Evolutionary conservation across 2,329 filamentous ascomycete genomes (phyloP), one percentile per base, ranked within the genome.

Genomic region (Trichoderma aggressivum): DNA sequence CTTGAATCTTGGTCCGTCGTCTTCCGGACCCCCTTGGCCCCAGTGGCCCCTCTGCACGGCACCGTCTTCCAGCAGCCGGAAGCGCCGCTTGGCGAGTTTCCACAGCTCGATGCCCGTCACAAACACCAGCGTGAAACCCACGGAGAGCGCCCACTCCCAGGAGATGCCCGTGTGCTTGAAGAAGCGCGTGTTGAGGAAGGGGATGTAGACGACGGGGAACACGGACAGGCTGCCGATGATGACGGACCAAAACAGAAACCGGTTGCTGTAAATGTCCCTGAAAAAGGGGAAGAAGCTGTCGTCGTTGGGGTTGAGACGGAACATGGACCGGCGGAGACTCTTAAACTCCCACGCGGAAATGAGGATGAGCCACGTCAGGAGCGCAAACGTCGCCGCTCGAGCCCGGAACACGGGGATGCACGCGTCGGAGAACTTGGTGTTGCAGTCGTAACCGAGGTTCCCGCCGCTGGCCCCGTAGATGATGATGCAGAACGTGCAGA

Each of bases 271-370:
- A 7, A 94, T 79, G 74, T 92, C 90, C 77, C 84, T 82, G 80
- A 88, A 87, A 61, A 90, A 78, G 32, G 87, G 84, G 78, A 89
- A 86, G 50, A 77, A 79, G 73, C 84, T 86, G 53, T 80, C 77
- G 78, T 84, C 82, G 30, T 86, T 82, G 1, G 87, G 85, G 75
- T 89, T 84, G 77, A 93, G 87, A 56, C 86, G 85, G 84, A 94
- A 93, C 81, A 94, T 86, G 58, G 89, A 92, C 16, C 90, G 89
- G 7, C 90, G 88, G 77, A 92, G 87, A 76, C 90, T 88, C 81
- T 93, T 90, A 82, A 93, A 91, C 81, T 94, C 91, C 91, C 91
- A 94, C 2, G 92, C 91, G 1, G 91, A 89, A 77, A 94, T 86
- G 61, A 94, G 86, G 43, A 92, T 91, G 68, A 90, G 85, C 89